Base-by-base conservation (phyloP, 345 rosid genomes). In the Trapa incisa region DNA sequence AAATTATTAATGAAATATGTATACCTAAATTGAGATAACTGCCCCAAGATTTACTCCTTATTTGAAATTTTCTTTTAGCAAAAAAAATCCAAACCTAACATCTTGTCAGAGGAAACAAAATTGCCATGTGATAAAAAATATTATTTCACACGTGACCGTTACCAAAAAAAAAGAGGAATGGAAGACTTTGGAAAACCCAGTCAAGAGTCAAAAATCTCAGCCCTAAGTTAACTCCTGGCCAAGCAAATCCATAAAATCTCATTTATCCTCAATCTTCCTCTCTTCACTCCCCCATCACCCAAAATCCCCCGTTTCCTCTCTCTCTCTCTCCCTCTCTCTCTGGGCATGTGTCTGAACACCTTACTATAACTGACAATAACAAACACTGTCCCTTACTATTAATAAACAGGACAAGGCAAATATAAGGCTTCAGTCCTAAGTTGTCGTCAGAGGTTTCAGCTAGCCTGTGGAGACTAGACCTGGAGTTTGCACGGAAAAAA, bases 211-310 rank as follows among this genome's bases (percentile, higher is more conserved):
- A 79, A 73, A 61, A 70, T n/a, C 45, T 66, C 60, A 71, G 68
- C 63, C 88, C 71, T 58, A 76, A 35, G 66, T 75, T 81, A 60
- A 68, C 84, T 79, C 89, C 69, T 61, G 15, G 70, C 88, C 89
- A 76, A 75, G 74, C 50, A 73, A 70, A 64, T 52, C 43, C 61
- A 57, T 52, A 6, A 58, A n/a, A 12, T 13, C 45, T 47, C 15
- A 14, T 22, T 32, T 32, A 9, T 47, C 11, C 37, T 13, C 13
- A 7, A 3, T 10, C 67, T 43, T n/a, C 75, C 8, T 61, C 66
- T 37, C 68, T 65, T 47, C 74, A 66, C 75, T 71, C 48, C 47
- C 39, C 60, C 70, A 64, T 42, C 64, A 68, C 53, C 45, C 13
- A 37, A 64, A 68, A 54, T 56, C 42, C 74, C 71, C 62, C 68